Evolutionary conservation across 768 basidiomycete genomes (phyloP).

Genomic region (Xerocomellus chrysenteron): DNA sequence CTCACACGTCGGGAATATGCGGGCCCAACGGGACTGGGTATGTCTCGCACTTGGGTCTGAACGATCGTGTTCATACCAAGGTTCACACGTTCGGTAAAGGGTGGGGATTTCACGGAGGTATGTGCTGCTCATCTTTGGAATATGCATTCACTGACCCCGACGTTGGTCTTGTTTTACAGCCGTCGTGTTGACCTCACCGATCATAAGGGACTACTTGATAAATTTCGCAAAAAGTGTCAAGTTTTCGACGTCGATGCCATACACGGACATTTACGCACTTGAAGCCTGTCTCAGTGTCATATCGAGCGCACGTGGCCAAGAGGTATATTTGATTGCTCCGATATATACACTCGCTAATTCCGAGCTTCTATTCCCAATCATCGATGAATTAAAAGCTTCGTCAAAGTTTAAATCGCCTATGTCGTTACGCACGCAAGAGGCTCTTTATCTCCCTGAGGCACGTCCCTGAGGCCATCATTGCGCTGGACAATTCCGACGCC

Average conservation of each 20-base stretch:
- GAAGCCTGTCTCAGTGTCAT: constrained; percentile 43
- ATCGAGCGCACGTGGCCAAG: constrained; percentile 12
- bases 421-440: constrained; percentile 14
- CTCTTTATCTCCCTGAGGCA: constrained; percentile 1
- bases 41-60: constrained; percentile 41
- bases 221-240: constrained; percentile 20
- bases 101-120: constrained; percentile 21
- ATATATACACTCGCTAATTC: neutral
- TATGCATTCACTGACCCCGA: neutral
- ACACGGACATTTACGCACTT: constrained; percentile 20
- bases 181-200: constrained; percentile 17
- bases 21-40: constrained; percentile 47
- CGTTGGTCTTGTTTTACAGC: constrained; percentile 3
- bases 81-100: constrained; percentile 56
- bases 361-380: neutral
- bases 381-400: constrained; percentile 14
- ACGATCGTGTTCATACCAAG: constrained; percentile 42
- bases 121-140: neutral
- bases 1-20: constrained; percentile 55
- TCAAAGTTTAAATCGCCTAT: constrained; percentile 1
- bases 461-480: constrained; percentile 8
- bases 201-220: constrained; percentile 19
- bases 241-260: constrained; percentile 24
- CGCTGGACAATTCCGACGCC: neutral
- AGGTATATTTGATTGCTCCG: constrained; percentile 12